These are phyloP conservation scores for Aristolochia californica DNA, from an alignment of 164 flowering plant species.

Conservation along the genomic window DNA sequence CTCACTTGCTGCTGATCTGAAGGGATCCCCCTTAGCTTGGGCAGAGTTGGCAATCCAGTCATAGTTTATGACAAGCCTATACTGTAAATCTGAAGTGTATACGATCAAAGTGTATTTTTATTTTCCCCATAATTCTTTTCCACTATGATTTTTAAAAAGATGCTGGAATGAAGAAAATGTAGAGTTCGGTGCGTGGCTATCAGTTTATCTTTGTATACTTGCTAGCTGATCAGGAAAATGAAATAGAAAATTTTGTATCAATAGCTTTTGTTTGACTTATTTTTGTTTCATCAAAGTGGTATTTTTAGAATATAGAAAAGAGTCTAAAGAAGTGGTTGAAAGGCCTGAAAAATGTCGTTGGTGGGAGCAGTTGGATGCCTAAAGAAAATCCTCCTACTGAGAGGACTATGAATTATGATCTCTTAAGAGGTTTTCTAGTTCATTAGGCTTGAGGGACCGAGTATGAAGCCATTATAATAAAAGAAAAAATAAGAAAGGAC, in stretches of 20 bases:
- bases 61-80: conserved; percentile 25
- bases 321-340: no score
- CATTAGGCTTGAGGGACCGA: no score
- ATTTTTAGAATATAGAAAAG: no score
- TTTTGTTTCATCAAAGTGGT: no score
- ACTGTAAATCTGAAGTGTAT: conserved; percentile 26
- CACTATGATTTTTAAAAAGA: conserved; percentile 13
- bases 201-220: conserved; percentile 9
- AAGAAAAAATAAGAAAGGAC: no score
- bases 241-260: background rate
- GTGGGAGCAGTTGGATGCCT: no score
- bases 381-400: no score
- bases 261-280: background rate
- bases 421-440: no score
- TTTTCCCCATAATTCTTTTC: conserved; percentile 4
- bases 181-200: conserved; percentile 5
- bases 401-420: no score
- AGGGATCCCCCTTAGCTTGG: conserved; percentile 85
- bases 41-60: conserved; percentile 85
- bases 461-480: no score
- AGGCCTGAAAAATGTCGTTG: no score
- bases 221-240: background rate
- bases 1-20: conserved; percentile 49
- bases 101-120: conserved; percentile 5
- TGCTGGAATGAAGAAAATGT: conserved; percentile 16